Evolutionary conservation across 192 early-diverging fungal species (phyloP).

Genomic region (Lobulomyces angularis): DNA sequence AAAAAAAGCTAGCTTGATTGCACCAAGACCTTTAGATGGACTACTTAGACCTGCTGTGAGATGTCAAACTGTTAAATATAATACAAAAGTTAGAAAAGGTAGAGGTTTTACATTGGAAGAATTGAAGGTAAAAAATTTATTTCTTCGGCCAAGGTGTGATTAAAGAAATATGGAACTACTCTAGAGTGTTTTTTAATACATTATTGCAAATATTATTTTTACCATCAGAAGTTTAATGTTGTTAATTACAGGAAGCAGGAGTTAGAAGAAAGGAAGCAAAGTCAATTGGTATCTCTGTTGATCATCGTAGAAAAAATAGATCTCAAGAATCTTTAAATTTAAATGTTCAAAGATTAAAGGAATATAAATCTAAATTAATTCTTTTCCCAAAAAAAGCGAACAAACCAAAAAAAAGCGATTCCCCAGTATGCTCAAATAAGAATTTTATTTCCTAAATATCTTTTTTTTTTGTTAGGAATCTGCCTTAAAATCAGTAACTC

Average conservation of each 20-base stretch:
- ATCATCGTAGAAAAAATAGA: slow-evolving; percentile 92
- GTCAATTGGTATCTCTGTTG: slow-evolving; percentile 90
- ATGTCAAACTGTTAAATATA: slow-evolving; percentile 95
- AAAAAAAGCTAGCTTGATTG: slow-evolving; percentile 91
- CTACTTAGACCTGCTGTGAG: slow-evolving; percentile 91
- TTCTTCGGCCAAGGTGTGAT: neutral
- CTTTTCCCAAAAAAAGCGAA: slow-evolving; percentile 90
- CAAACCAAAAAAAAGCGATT: slow-evolving; percentile 74
- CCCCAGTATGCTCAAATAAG: slow-evolving; percentile 24
- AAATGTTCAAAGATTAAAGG: slow-evolving; percentile 88
- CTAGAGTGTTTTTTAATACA: neutral
- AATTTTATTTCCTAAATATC: slow-evolving; percentile 7
- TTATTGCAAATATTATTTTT: slow-evolving; percentile 10
- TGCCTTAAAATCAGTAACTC: slow-evolving; percentile 44
- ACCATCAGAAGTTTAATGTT: too few species aligned
- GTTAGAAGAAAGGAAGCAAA: slow-evolving; percentile 85
- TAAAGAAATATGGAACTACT: slow-evolving; percentile 1
- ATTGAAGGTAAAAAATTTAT: slow-evolving; percentile 61
- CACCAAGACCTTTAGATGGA: slow-evolving; percentile 92
- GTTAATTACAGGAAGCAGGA: slow-evolving; percentile 61
- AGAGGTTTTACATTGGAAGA: slow-evolving; percentile 98
- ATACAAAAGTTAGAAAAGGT: slow-evolving; percentile 90
- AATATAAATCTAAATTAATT: slow-evolving; percentile 88
- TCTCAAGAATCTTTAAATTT: slow-evolving; percentile 84
- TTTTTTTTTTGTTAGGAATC: slow-evolving; percentile 20